Evolutionary conservation across 1,284 basidiomycete species (phyloP), one percentile per base, ranked within the genome.

Genomic region (Trichosporon asahii): DNA sequence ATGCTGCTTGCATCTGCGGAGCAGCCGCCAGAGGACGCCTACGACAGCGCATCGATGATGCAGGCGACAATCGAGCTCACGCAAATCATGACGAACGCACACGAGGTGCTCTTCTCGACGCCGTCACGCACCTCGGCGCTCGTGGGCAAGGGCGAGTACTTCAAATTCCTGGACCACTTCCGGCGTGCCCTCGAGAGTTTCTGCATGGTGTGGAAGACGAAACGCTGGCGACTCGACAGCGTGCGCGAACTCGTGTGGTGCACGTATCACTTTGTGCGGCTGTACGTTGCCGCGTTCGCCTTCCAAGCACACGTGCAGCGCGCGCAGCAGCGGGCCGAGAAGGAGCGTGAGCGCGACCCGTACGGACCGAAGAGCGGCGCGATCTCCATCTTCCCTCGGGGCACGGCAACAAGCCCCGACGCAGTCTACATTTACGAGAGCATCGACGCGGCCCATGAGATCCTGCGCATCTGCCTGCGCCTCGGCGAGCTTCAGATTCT

Each of bases 301-400:
- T 84, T 84, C 72, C 84, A 84, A 61, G 83, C 84, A n/a, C 83
- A 84, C 66, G 80, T 84, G 2, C 83, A 84, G 71, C 75, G 84
- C 44, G 80, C 81, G 1, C 77, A 78, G 67, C 73, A 75, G 69
- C 74, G 80, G 0, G 79, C 79, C 6, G 80, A 80, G 64, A 75
- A 74, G n/a, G 77, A 79, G 55, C 64, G 71, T 14, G 72, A 73
- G 64, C 64, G 49, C 49, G 49, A 53, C 49, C 49, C 49, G 49
- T 53, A 53, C 49, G 49, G 21, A 2, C 49, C 49, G 21, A 53
- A 53, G 21, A 53, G 49, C 21, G 49, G 49, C 2, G 44, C 60
- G 14, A 68, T 65, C 66, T 75, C 14, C 74, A 79, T 73, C 70
- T 81, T 65, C 76, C 79, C 70, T 71, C 79, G 46, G 57, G 80